phyloP scores from a whole-genome alignment of 306 rosid species.

The Hippophae rhamnoides region DNA sequence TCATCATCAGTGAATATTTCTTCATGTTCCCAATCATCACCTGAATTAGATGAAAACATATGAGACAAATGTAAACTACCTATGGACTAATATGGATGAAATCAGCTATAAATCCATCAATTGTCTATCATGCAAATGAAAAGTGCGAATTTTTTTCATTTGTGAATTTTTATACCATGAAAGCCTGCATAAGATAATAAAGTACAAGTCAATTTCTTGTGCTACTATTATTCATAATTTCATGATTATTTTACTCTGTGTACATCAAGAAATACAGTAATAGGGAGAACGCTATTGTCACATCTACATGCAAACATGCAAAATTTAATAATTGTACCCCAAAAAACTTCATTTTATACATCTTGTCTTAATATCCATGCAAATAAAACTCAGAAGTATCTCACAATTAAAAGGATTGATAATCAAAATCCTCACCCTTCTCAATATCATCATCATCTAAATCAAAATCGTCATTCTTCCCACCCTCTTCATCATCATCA shows the following conservation, averaged over 20 bases:
- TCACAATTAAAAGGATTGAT: not conserved
- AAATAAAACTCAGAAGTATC: no score
- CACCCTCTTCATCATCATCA: slow-evolving; percentile 78
- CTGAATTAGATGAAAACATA: slow-evolving; percentile 28
- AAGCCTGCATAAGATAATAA: no score
- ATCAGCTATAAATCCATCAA: not conserved
- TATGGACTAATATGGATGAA: slow-evolving; percentile 1
- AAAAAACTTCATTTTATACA: no score
- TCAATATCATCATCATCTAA: slow-evolving; percentile 74
- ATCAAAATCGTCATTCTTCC: slow-evolving; percentile 64
- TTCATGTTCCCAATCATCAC: slow-evolving; percentile 99
- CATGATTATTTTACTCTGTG: no score
- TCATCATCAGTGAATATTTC: slow-evolving; percentile 97
- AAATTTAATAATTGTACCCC: no score
- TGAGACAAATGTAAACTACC: not conserved
- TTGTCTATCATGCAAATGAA: slow-evolving; percentile 7
- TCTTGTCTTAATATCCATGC: no score
- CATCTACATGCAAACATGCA: no score
- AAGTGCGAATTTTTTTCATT: not conserved
- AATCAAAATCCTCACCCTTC: slow-evolving; percentile 50
- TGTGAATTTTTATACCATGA: no score
- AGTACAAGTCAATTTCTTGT: not conserved
- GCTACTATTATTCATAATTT: no score
- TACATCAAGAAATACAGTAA: no score
- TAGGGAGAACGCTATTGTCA: no score